Evolutionary conservation across 805 yeast genomes (phyloP), one percentile per base, ranked within the genome.

Genomic region (Saccharomycopsis amapae): DNA sequence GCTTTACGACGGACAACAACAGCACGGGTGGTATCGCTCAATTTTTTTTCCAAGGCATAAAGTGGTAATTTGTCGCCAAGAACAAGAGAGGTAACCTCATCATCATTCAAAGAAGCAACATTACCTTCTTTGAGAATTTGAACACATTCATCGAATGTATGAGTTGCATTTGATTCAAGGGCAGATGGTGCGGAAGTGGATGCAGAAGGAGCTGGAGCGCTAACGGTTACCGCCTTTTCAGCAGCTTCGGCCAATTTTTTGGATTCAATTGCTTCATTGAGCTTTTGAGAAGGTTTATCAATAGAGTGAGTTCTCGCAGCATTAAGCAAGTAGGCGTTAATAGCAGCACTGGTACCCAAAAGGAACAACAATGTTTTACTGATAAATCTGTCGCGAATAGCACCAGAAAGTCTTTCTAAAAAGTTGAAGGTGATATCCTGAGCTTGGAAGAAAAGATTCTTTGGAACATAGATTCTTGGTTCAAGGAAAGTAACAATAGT

Each of bases 1-100:
- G 95, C 89, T 46, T 78, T 79, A 67, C 99, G 84, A 67, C 99
- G 89, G 45, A 93, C 82, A 37, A 75, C 73, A 54, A 93, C 99
- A 3, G 99, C 99, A 56, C 99, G 80, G 6, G 89, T 78, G 49
- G 81, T 86, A 61, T 93, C 93, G 24, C 73, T 84, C 50, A 93
- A 74, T 65, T 86, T 90, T 64, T 90, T 93, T 62, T 93, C 99
- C 52, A 93, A 73, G 0, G 97, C 96, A 62, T 93, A 93, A 45
- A 93, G 67, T 30, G 98, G 97, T 51, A 93, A 67, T 59, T 85
- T 85, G 30, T 95, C 94, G 3, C 73, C 65, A 9, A 77, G 71
- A 30, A 82, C 89, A 47, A 93, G 73, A 2, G 75, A 63, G 2
- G 81, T 73, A 52, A 93, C 76, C 65, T 93, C 96, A 38, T 75